Conservation (phyloP, 495 filamentous ascomycete genomes). For the Penicillium chermesinum region DNA sequence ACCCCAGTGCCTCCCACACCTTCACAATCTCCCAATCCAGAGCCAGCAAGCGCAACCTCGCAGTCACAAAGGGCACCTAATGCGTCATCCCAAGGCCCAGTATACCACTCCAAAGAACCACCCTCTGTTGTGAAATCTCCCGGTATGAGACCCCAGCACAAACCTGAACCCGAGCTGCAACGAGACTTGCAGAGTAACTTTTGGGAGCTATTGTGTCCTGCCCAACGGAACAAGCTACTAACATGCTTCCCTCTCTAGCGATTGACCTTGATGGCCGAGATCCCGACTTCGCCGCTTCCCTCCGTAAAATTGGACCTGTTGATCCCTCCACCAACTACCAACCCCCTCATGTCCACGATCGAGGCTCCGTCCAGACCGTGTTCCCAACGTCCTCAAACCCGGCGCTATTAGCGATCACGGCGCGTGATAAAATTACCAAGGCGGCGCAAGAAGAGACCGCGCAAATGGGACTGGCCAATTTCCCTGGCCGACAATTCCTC, state of each 20-base stretch:
- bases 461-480: slow-evolving; percentile 37
- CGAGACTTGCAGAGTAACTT: no score
- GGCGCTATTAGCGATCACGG: slow-evolving; percentile 45
- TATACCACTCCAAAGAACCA: slow-evolving; percentile 37
- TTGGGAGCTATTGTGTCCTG: background rate
- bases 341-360: slow-evolving; percentile 45
- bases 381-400: slow-evolving; percentile 49
- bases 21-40: slow-evolving; percentile 21
- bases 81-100: slow-evolving; percentile 30
- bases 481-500: slow-evolving; percentile 48
- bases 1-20: slow-evolving; percentile 14
- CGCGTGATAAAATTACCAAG: slow-evolving; percentile 38
- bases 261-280: slow-evolving; percentile 63
- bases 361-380: slow-evolving; percentile 25
- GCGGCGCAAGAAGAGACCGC: slow-evolving; percentile 50
- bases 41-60: slow-evolving; percentile 14
- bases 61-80: slow-evolving; percentile 10
- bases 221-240: slow-evolving; percentile 3
- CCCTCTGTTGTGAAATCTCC: slow-evolving; percentile 30
- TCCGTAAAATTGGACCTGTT: slow-evolving; percentile 60
- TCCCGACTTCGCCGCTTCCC: slow-evolving; percentile 56
- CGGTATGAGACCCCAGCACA: slow-evolving; percentile 19
- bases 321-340: slow-evolving; percentile 55
- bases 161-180: no score
- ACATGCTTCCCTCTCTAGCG: slow-evolving; percentile 32